Conservation (phyloP, 352 stramenopile genomes). For the Phytophthora capsici region DNA sequence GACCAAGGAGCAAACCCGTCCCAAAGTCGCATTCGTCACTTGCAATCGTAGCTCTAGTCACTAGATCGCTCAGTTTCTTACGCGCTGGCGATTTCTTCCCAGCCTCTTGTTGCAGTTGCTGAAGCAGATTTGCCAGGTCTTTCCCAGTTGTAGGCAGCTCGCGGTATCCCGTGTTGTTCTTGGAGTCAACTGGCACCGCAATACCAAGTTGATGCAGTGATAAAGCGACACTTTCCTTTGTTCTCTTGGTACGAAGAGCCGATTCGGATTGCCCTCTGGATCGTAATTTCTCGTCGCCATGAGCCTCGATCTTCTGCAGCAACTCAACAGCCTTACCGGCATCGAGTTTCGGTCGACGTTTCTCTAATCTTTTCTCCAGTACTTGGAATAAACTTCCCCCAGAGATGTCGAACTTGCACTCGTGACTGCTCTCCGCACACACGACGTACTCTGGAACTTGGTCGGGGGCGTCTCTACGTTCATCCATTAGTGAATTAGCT, state of each 20-base stretch:
- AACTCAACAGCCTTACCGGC: conserved; percentile 13
- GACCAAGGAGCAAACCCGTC: conserved; percentile 61
- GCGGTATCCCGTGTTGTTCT: conserved; percentile 59
- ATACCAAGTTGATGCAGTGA: conserved; percentile 61
- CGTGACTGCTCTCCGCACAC: conserved; percentile 25
- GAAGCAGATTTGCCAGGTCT: conserved; percentile 43
- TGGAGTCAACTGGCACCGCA: conserved; percentile 55
- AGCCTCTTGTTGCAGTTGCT: conserved; percentile 24
- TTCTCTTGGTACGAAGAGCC: conserved; percentile 33
- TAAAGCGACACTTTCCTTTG: conserved; percentile 36
- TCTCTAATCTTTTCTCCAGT: conserved; percentile 30
- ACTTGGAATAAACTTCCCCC: conserved; percentile 50
- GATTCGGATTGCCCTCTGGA: conserved; percentile 11
- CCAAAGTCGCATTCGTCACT: conserved; percentile 80
- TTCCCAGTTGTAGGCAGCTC: conserved; percentile 51
- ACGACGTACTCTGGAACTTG: conserved; percentile 55
- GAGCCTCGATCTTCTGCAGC: conserved; percentile 19
- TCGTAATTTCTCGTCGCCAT: conserved; percentile 13
- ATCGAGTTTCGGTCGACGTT: conserved; percentile 17
- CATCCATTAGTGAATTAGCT: not conserved
- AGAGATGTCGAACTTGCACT: conserved; percentile 48
- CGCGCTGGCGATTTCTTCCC: conserved; percentile 28
- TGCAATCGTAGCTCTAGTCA: conserved; percentile 71
- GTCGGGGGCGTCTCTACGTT: conserved; percentile 47
- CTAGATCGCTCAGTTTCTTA: conserved; percentile 55